Conservation (phyloP, 2,329 filamentous ascomycete genomes). For the Monilinia vaccinii-corymbosi region DNA sequence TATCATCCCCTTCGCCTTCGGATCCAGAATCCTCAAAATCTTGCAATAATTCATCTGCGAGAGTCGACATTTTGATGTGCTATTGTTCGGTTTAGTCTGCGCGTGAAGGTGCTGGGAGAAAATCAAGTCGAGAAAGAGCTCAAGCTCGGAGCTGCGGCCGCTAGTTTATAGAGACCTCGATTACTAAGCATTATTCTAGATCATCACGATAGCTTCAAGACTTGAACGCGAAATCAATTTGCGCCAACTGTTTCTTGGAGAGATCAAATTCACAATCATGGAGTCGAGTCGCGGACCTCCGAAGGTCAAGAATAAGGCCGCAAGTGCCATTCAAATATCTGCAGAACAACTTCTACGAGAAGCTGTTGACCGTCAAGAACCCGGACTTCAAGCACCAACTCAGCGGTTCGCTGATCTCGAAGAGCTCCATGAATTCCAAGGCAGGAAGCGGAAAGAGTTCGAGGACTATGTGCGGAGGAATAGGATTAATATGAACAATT, state of each 20-base stretch:
- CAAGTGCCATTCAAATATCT: conserved; percentile 83
- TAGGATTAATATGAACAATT: conserved; percentile 94
- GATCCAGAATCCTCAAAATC: conserved; percentile 84
- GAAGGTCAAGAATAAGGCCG: conserved; percentile 96
- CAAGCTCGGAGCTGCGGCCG: conserved; percentile 12
- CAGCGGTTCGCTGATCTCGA: conserved; percentile 94
- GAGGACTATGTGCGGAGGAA: conserved; percentile 97
- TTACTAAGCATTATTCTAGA: background rate
- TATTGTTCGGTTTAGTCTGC: conserved; percentile 2
- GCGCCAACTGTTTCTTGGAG: conserved; percentile 4
- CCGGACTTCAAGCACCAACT: conserved; percentile 76
- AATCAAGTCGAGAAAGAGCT: background rate
- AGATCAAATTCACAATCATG: conserved; percentile 45
- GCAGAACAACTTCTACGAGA: conserved; percentile 96
- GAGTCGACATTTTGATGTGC: conserved; percentile 61
- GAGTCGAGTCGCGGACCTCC: conserved; percentile 86
- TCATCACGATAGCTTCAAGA: conserved; percentile 1
- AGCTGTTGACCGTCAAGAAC: conserved; percentile 93
- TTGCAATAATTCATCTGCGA: conserved; percentile 86
- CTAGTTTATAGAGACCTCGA: conserved; percentile 10
- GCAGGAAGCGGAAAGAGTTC: conserved; percentile 90
- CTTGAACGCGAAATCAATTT: background rate
- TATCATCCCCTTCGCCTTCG: conserved; percentile 56
- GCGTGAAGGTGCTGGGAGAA: background rate
- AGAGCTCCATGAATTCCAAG: conserved; percentile 96